Percentiles rank a stretch among this genome's conserved stretches.
Conservation (phyloP, 2,329 filamentous ascomycete genomes). For the Cladophialophora exuberans region DNA sequence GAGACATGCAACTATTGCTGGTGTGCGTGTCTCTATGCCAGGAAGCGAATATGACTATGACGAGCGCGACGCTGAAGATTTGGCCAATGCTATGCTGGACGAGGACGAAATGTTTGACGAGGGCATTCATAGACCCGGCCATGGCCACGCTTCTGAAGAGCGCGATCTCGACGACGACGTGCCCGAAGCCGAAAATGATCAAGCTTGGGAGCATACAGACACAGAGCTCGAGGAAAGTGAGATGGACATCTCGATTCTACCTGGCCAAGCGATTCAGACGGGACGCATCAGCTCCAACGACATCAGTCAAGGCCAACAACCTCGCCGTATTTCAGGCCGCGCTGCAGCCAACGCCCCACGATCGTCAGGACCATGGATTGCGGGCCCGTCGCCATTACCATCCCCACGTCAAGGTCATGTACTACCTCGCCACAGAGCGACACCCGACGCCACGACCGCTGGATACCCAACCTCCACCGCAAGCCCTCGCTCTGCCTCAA, state of each 20-base stretch:
- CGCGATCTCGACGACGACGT: constrained; percentile 74
- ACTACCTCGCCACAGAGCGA: constrained; percentile 1
- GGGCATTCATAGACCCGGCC: constrained; percentile 35
- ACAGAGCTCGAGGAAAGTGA: constrained; percentile 54
- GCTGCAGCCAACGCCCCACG: constrained; percentile 3
- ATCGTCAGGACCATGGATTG: constrained; percentile 24
- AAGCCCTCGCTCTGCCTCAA: not conserved
- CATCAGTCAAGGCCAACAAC: constrained; percentile 2
- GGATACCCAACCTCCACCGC: not conserved
- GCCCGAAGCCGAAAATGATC: constrained; percentile 61
- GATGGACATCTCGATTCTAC: constrained; percentile 30
- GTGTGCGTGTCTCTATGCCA: constrained; percentile 17
- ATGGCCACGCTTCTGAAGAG: constrained; percentile 45
- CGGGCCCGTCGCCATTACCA: constrained; percentile 11
- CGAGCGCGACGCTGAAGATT: constrained; percentile 57
- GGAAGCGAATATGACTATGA: constrained; percentile 53
- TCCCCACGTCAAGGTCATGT: not conserved
- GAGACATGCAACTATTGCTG: constrained; percentile 19
- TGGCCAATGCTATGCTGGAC: constrained; percentile 42
- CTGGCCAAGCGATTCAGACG: constrained; percentile 1
- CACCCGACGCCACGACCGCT: constrained; percentile 3
- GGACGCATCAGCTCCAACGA: not conserved
- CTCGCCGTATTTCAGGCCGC: constrained; percentile 4
- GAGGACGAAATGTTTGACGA: constrained; percentile 37
- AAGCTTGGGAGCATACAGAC: constrained; percentile 76